Percentiles rank a stretch among this genome's conserved stretches.
These are phyloP conservation scores for Cutaneotrichosporon dermatis DNA, from an alignment of 1,284 basidiomycete species.

Conservation along the genomic window DNA sequence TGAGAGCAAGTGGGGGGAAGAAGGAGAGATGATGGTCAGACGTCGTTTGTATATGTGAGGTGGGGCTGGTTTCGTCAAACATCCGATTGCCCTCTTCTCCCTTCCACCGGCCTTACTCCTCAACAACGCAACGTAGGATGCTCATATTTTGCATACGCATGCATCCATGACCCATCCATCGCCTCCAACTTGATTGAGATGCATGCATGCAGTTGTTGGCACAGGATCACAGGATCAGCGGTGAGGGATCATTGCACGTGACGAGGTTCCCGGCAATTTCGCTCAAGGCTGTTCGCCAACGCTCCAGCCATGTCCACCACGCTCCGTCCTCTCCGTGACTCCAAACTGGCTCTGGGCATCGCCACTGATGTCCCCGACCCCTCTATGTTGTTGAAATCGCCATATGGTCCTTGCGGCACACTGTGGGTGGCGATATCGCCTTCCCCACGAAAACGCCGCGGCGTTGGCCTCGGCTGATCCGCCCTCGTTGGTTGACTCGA, in stretches of 20 bases:
- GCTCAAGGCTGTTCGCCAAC: background rate
- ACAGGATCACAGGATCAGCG: conserved; percentile 5
- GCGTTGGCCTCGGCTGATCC: background rate
- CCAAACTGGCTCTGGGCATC: too few relatives aligned
- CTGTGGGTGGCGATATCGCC: background rate
- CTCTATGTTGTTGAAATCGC: too few relatives aligned
- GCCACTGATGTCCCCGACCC: background rate
- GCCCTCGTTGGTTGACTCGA: background rate
- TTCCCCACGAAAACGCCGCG: background rate
- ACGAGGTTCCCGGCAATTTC: background rate
- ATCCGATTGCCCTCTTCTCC: background rate
- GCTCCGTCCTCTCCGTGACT: background rate
- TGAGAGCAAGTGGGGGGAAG: conserved; percentile 9
- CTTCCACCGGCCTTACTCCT: background rate
- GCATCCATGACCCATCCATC: background rate
- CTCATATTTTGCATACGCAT: background rate
- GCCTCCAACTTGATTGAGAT: background rate
- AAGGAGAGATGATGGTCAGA: conserved; percentile 1
- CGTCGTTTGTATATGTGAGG: conserved; percentile 5
- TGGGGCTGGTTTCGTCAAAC: background rate
- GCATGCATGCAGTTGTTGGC: conserved; percentile 6
- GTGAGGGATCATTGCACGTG: conserved; percentile 1
- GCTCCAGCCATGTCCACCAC: background rate
- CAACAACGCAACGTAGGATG: background rate
- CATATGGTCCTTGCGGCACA: background rate